Evolutionary conservation across 345 rosid species (phyloP).

Genomic region (Pseudoturritis turrita): DNA sequence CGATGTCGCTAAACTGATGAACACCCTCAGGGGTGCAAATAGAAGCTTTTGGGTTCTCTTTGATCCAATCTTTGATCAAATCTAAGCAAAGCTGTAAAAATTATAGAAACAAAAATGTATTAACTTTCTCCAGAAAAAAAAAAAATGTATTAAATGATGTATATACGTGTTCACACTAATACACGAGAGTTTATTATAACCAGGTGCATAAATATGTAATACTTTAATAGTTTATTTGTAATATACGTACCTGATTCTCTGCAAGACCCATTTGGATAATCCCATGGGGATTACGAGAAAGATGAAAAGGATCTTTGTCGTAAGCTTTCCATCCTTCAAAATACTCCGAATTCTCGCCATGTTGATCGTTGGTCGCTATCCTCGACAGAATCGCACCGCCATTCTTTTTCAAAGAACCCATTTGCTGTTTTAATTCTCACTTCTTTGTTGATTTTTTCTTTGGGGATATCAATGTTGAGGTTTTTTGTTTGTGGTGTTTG

Average conservation of each 20-base stretch:
- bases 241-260: conserved; percentile 63
- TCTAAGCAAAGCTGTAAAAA: conserved; percentile 60
- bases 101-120: neutral
- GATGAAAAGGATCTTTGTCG: conserved; percentile 63
- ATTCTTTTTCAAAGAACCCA: neutral
- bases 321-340: conserved; percentile 91
- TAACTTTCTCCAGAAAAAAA: too few relatives aligned
- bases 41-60: conserved; percentile 61
- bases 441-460: neutral
- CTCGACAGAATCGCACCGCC: conserved; percentile 43
- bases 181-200: neutral
- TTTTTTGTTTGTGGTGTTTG: neutral
- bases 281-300: conserved; percentile 47
- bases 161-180: neutral
- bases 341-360: conserved; percentile 76
- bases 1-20: conserved; percentile 51
- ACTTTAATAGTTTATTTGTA: neutral
- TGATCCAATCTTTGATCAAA: conserved; percentile 58
- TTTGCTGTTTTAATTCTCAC: neutral
- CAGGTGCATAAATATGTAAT: neutral
- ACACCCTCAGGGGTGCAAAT: conserved; percentile 68
- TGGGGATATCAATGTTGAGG: neutral
- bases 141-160: neutral
- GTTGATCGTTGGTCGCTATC: conserved; percentile 52
- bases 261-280: conserved; percentile 92